These are phyloP conservation scores for Peniophora sp. DNA, from an alignment of 1,284 basidiomycete species.

Conservation along the genomic window DNA sequence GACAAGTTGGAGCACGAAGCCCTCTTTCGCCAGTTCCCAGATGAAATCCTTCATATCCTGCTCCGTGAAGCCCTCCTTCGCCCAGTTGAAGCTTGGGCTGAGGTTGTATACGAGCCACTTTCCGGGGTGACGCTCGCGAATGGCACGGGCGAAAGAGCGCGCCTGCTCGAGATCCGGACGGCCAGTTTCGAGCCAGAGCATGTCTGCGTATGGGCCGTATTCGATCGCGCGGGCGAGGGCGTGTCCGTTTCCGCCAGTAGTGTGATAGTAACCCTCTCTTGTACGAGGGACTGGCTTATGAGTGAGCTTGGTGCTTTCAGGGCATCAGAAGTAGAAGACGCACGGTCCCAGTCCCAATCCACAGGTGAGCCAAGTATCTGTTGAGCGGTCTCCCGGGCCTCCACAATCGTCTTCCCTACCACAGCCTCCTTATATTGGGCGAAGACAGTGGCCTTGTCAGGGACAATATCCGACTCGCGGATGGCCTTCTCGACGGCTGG, in stretches of 20 bases:
- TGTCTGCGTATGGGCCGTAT: constrained; percentile 78
- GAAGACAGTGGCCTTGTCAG: constrained; percentile 50
- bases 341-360: constrained; percentile 86
- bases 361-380: constrained; percentile 66
- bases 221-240: constrained; percentile 48
- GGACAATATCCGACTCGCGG: constrained; percentile 28
- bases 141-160: constrained; percentile 68
- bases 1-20: constrained; percentile 80
- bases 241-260: constrained; percentile 72
- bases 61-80: constrained; percentile 75
- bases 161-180: constrained; percentile 78
- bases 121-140: constrained; percentile 65
- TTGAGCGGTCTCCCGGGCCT: constrained; percentile 66
- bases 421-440: constrained; percentile 54
- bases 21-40: constrained; percentile 89
- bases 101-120: constrained; percentile 95
- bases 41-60: constrained; percentile 78
- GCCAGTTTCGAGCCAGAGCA: constrained; percentile 90
- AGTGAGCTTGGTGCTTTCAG: background rate
- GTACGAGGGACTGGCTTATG: constrained; percentile 70
- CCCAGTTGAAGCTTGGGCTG: constrained; percentile 93
- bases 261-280: constrained; percentile 89
- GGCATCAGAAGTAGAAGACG: constrained; percentile 17
- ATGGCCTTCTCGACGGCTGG: constrained; percentile 60
- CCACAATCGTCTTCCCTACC: constrained; percentile 64